Evolutionary conservation across 1,139 yeast genomes (phyloP).

Genomic region (Candida glucosophila): DNA sequence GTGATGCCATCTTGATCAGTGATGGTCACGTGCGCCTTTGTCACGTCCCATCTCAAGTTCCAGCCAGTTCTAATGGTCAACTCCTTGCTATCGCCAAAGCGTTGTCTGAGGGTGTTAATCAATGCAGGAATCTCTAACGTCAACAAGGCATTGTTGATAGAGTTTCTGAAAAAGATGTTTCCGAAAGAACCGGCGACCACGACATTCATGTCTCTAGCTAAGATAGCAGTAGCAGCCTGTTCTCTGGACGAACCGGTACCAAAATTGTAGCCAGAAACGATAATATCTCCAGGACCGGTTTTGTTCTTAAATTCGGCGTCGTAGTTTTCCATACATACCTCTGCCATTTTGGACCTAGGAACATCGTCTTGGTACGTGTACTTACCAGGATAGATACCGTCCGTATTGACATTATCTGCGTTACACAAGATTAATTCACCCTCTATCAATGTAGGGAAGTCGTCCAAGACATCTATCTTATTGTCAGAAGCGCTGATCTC

Average conservation of each 20-base stretch:
- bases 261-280: conserved; percentile 87
- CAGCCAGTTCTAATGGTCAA: conserved; percentile 92
- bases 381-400: conserved; percentile 97
- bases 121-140: conserved; percentile 90
- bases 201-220: conserved; percentile 86
- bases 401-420: conserved; percentile 96
- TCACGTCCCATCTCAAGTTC: conserved; percentile 89
- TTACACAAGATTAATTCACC: conserved; percentile 95
- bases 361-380: conserved; percentile 98
- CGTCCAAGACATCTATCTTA: conserved; percentile 64
- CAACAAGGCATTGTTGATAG: conserved; percentile 89
- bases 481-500: conserved; percentile 17
- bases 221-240: conserved; percentile 95
- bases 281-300: conserved; percentile 81
- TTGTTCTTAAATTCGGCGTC: conserved; percentile 78
- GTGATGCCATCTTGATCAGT: conserved; percentile 59
- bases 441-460: conserved; percentile 79
- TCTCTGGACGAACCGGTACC: conserved; percentile 99
- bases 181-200: conserved; percentile 98
- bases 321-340: conserved; percentile 98
- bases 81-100: conserved; percentile 49
- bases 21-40: conserved; percentile 71
- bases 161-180: conserved; percentile 89
- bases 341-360: conserved; percentile 90
- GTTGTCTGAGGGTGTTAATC: conserved; percentile 66